A percentile compares a stretch with the other conserved stretches of the same genome.
Conservation (phyloP, 768 basidiomycete species). For the Pulveroboletus ravenelii region DNA sequence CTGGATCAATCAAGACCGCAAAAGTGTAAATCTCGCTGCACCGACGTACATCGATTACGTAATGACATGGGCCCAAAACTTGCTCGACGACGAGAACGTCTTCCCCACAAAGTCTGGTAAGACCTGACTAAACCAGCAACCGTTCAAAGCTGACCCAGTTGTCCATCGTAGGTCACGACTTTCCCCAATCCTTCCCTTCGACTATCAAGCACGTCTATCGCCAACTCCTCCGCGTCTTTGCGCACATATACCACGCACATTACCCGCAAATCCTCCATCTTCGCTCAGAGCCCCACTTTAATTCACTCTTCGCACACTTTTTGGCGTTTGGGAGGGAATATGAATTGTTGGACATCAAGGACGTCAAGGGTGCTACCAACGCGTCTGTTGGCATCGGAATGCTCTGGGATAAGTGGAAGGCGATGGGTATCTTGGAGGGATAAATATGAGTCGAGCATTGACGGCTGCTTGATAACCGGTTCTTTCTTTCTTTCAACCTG, state of each 20-base stretch:
- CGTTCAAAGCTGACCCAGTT: background rate
- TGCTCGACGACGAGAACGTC: constrained; percentile 88
- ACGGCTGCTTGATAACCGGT: background rate
- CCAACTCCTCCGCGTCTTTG: constrained; percentile 93
- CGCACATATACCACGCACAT: constrained; percentile 95
- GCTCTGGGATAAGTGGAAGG: constrained; percentile 87
- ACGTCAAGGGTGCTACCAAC: constrained; percentile 68
- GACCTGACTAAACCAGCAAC: constrained; percentile 15
- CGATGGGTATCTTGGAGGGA: constrained; percentile 68
- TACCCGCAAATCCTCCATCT: constrained; percentile 89
- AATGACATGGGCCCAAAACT: constrained; percentile 93
- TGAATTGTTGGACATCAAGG: constrained; percentile 83
- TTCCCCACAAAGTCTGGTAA: constrained; percentile 95
- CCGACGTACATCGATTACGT: constrained; percentile 98
- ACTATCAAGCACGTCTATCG: constrained; percentile 93
- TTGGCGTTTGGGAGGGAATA: constrained; percentile 94
- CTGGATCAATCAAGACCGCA: constrained; percentile 91
- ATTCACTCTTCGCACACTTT: constrained; percentile 97
- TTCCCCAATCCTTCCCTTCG: constrained; percentile 82
- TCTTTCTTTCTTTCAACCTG: background rate
- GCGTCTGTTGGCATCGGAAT: constrained; percentile 67
- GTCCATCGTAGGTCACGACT: constrained; percentile 62
- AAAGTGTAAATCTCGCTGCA: constrained; percentile 81
- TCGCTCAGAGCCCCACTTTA: constrained; percentile 91
- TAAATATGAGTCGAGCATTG: background rate